Percentiles rank a stretch among this genome's conserved stretches.
Conservation (phyloP, 169 alveolate genomes). For the Theileria sp. region DNA sequence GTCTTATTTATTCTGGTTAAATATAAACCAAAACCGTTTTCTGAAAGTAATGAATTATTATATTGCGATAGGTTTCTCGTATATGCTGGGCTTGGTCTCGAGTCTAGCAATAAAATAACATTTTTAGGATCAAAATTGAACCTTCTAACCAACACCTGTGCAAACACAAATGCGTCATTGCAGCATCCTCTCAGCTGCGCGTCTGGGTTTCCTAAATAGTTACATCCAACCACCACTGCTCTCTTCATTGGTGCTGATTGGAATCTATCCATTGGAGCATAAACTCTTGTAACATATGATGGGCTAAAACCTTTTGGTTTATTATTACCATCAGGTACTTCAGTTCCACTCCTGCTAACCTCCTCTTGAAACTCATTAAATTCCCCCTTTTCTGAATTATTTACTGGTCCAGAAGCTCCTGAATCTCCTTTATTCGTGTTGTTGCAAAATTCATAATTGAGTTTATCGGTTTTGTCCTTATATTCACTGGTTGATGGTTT, state of each 20-base stretch:
- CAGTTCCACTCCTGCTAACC: not conserved
- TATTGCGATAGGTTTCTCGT: conserved; percentile 56
- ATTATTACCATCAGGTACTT: not conserved
- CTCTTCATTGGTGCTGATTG: conserved; percentile 23
- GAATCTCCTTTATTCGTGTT: not conserved
- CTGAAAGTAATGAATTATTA: not conserved
- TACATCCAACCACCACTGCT: conserved; percentile 88
- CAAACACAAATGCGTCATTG: conserved; percentile 86
- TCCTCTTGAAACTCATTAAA: not conserved
- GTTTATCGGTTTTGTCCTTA: not conserved
- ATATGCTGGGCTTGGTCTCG: conserved; percentile 78
- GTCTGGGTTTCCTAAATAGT: conserved; percentile 71
- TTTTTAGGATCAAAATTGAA: conserved; percentile 79
- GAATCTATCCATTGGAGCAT: conserved; percentile 3
- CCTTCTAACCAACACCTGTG: conserved; percentile 78
- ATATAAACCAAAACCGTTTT: conserved; percentile 8
- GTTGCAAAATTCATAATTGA: not conserved
- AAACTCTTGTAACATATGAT: not conserved
- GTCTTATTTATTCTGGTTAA: conserved; percentile 20
- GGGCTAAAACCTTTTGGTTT: not conserved
- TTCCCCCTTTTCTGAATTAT: not conserved
- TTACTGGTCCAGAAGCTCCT: not conserved
- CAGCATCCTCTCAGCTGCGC: conserved; percentile 81
- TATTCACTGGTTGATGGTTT: not conserved
- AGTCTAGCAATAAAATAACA: conserved; percentile 78